These are phyloP conservation scores for Wickerhamiella parazyma DNA, from an alignment of 805 yeast genomes.

Conservation along the genomic window DNA sequence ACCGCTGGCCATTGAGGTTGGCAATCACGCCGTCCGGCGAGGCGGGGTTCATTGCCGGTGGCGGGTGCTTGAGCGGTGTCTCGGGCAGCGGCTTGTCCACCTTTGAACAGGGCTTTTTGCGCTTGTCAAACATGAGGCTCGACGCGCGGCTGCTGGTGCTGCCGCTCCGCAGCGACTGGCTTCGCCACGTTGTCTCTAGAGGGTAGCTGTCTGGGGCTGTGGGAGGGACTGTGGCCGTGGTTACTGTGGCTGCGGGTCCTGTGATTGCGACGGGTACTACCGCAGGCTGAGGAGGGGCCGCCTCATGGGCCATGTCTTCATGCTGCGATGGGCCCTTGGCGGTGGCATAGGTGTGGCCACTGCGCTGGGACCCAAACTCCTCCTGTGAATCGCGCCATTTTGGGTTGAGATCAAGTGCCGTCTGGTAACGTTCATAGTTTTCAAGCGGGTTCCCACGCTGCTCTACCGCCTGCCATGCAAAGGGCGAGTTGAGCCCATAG, in stretches of 20 bases:
- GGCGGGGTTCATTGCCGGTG: no score
- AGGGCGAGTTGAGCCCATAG: background rate
- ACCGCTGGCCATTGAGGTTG: slow-evolving; percentile 22
- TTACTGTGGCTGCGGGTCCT: background rate
- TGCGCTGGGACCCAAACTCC: background rate
- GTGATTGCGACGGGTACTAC: no score
- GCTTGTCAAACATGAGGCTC: slow-evolving; percentile 1
- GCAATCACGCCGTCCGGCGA: slow-evolving; percentile 15
- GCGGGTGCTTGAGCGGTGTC: slow-evolving; percentile 10
- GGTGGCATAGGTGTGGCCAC: background rate
- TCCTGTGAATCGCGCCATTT: background rate
- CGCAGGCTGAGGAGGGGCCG: no score
- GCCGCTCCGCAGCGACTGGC: background rate
- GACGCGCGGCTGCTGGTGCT: slow-evolving; percentile 8
- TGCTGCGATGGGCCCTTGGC: background rate
- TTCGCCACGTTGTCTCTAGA: slow-evolving; percentile 4
- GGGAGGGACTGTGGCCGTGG: background rate
- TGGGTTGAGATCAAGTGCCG: background rate
- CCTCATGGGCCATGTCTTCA: no score
- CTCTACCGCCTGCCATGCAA: background rate
- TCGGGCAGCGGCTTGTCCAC: slow-evolving; percentile 18
- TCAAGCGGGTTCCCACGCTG: background rate
- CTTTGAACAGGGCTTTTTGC: background rate
- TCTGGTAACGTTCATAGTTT: background rate
- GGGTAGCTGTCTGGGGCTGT: background rate